A percentile compares a stretch with the other conserved stretches of the same genome.
Evolutionary conservation across 805 yeast genomes (phyloP).

Genomic region (Schizosaccharomyces cryophilus): DNA sequence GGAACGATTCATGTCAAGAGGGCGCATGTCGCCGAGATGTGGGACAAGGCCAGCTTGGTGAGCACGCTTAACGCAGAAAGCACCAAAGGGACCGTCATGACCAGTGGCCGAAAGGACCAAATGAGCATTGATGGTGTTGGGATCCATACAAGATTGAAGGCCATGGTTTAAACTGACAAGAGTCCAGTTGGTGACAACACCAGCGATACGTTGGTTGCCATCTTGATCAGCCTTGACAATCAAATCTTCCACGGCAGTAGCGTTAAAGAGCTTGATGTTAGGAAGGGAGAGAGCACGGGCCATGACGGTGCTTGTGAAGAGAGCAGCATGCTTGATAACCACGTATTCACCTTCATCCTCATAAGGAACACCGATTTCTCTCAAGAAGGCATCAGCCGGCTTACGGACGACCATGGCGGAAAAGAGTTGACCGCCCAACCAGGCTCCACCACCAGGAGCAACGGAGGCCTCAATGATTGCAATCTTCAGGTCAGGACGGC

Average conservation of each 20-base stretch:
- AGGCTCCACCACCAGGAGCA: conserved; percentile 62
- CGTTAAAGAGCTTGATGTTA: conserved; percentile 53
- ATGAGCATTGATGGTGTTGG: conserved; percentile 43
- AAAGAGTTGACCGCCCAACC: conserved; percentile 55
- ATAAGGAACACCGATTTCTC: conserved; percentile 36
- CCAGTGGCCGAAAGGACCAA: conserved; percentile 53
- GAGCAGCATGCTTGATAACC: conserved; percentile 59
- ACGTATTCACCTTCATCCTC: conserved; percentile 65
- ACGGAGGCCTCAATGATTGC: conserved; percentile 52
- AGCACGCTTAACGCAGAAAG: conserved; percentile 49
- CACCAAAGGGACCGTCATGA: conserved; percentile 68
- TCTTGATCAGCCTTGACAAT: conserved; percentile 37
- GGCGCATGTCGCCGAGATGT: conserved; percentile 46
- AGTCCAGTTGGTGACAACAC: conserved; percentile 70
- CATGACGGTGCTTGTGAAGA: conserved; percentile 45
- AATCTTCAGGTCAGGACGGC: conserved; percentile 51
- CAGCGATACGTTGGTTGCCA: conserved; percentile 42
- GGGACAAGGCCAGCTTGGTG: conserved; percentile 16
- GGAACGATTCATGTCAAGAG: conserved; percentile 54
- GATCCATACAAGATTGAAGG: conserved; percentile 61
- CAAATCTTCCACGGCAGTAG: conserved; percentile 59
- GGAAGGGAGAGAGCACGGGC: conserved; percentile 48
- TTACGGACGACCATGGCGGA: conserved; percentile 60
- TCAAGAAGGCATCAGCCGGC: conserved; percentile 48
- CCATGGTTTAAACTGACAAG: conserved; percentile 52